Percentiles rank a stretch among this genome's conserved stretches.
Conservation (phyloP, 768 basidiomycete genomes). For the Suillus hirtellus region DNA sequence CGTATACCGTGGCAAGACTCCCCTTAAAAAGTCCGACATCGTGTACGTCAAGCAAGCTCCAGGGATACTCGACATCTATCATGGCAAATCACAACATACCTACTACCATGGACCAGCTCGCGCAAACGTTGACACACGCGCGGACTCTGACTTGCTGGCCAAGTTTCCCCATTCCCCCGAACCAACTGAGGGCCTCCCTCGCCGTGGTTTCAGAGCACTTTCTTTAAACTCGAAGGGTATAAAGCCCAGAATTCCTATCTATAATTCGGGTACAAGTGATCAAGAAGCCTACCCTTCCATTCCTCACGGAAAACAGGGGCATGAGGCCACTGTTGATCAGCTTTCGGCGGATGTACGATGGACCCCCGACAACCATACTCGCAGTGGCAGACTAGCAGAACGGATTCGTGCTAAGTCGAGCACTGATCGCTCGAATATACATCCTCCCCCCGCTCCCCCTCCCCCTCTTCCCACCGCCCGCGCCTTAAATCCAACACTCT, state of each 20-base stretch:
- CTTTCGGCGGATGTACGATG: not conserved
- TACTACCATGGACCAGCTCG: not conserved
- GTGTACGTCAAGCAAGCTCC: constrained; percentile 1
- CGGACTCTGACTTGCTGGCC: constrained; percentile 3
- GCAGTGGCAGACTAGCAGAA: not conserved
- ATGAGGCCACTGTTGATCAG: constrained; percentile 2
- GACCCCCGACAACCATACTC: not conserved
- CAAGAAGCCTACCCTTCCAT: not conserved
- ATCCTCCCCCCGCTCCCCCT: not conserved
- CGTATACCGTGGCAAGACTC: constrained; percentile 15
- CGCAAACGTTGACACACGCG: constrained; percentile 2
- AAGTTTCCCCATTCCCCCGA: not conserved
- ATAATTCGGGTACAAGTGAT: no score
- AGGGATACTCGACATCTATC: constrained; percentile 9
- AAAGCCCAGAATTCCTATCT: no score
- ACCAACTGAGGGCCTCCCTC: not conserved
- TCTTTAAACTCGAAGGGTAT: not conserved
- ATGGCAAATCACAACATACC: not conserved
- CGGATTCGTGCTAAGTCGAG: constrained; percentile 9
- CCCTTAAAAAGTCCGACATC: constrained; percentile 12
- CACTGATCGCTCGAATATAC: not conserved
- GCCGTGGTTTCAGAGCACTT: not conserved
- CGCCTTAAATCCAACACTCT: not conserved
- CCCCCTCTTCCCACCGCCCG: constrained; percentile 1
- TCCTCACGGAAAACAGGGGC: not conserved